A percentile compares a stretch with the other conserved stretches of the same genome.
These are phyloP conservation scores for Starmerella asiatica DNA, from an alignment of 805 yeast species.

Conservation along the genomic window DNA sequence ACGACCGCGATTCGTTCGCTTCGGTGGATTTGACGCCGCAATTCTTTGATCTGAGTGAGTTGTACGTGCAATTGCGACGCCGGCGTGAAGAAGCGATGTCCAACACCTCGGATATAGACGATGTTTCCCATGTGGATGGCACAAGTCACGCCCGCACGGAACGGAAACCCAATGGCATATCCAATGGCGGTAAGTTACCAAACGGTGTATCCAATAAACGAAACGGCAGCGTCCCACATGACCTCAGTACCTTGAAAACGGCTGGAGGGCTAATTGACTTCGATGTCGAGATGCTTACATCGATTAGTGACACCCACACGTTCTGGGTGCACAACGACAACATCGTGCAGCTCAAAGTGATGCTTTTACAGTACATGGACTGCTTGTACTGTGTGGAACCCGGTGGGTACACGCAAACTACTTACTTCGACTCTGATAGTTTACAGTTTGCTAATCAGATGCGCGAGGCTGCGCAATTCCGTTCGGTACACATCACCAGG, in stretches of 20 bases:
- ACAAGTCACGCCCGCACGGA: not conserved
- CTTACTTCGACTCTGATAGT: conserved; percentile 29
- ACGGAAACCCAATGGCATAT: not conserved
- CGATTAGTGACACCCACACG: conserved; percentile 27
- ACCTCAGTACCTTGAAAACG: not conserved
- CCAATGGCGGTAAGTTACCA: not conserved
- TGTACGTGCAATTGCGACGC: conserved; percentile 35
- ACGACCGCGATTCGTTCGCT: conserved; percentile 43
- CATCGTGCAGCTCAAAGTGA: conserved; percentile 39
- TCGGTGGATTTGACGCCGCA: conserved; percentile 46
- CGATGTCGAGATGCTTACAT: conserved; percentile 27
- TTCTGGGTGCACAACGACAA: conserved; percentile 53
- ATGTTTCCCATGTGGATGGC: too few relatives aligned
- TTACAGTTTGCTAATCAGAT: conserved; percentile 27
- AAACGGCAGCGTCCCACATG: not conserved
- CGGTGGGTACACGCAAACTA: conserved; percentile 18
- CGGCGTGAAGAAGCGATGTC: not conserved
- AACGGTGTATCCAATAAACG: not conserved
- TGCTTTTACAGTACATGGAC: conserved; percentile 29
- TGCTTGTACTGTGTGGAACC: conserved; percentile 7
- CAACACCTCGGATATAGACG: too few relatives aligned
- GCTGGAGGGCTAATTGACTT: conserved; percentile 14
- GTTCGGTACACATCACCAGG: conserved; percentile 3
- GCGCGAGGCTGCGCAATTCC: conserved; percentile 31
- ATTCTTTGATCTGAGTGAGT: conserved; percentile 45